Evolutionary conservation across 192 early-diverging fungal genomes (phyloP), one percentile per base, ranked within the genome.

Genomic region (Rhizophagus prolifer): DNA sequence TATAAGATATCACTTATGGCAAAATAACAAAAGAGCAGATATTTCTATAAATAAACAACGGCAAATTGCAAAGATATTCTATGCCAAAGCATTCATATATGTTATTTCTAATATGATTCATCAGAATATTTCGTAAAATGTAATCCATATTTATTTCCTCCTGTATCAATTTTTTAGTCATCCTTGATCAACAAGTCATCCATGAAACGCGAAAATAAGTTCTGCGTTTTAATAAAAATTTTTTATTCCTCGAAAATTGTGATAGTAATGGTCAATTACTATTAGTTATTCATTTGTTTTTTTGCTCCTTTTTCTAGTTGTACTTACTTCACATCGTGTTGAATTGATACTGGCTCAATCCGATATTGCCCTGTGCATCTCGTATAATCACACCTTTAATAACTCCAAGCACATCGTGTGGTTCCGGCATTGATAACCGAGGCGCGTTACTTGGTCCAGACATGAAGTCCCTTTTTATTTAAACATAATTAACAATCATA

Each of bases 321-420:
- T 70, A 70, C 44, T 70, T 70, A 47, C 44, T 70, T 68, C 34
- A 76, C 75, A 76, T 68, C 25, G 75, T 76, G 63, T 30, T 83
- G 46, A 88, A 88, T 14, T 77, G 76, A 75, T 88, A 88, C 64
- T 85, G 79, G 76, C 81, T 84, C 67, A 88, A 79, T 47, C 86
- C 86, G 80, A 88, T 88, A 79, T 88, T 88, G 75, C 86, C 86
- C 69, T 88, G 84, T 61, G 86, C 84, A 77, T 88, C 86, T 64
- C 86, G 68, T 31, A 88, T 85, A 74, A 88, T 88, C 58, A 84
- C 80, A 72, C 86, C 86, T 59, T 82, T 80, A 69, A 88, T 88
- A 19, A 79, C 82, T 34, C 86, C 86, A 2, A 88, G 79, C 1
- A 83, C 77, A 38, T 88, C 80, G 54, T 88, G 86, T 28, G 86